Conservation (phyloP, 805 yeast species). For the Brettanomyces anomalus region DNA sequence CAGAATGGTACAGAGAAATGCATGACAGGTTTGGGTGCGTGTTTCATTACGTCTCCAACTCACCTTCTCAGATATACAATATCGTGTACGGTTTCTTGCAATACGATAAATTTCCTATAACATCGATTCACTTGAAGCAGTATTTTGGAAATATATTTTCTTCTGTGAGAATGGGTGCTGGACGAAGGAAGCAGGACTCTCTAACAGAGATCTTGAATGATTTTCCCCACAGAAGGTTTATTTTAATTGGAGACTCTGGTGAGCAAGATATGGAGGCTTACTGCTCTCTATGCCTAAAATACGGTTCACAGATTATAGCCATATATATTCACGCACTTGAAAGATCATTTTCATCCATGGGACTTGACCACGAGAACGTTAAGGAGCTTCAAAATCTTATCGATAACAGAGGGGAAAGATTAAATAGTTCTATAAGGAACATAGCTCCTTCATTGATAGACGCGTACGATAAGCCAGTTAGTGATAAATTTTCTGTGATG, state of each 20-base stretch:
- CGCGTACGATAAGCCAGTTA: conserved; percentile 3
- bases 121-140: conserved; percentile 81
- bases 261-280: conserved; percentile 94
- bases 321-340: conserved; percentile 76
- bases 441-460: conserved; percentile 5
- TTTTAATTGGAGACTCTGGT: conserved; percentile 91
- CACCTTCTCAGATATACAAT: conserved; percentile 84
- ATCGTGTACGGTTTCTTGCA: conserved; percentile 49
- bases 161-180: conserved; percentile 80
- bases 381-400: conserved; percentile 15
- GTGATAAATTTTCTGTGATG: conserved; percentile 3
- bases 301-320: conserved; percentile 58
- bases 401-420: conserved; percentile 4
- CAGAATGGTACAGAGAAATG: conserved; percentile 60
- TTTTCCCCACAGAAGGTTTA: conserved; percentile 69
- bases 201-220: conserved; percentile 57
- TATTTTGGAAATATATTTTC: conserved; percentile 77
- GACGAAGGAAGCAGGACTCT: conserved; percentile 65
- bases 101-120: conserved; percentile 54
- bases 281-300: conserved; percentile 50
- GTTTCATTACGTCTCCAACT: conserved; percentile 88
- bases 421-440: not conserved
- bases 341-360: conserved; percentile 50
- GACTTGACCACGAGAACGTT: conserved; percentile 28
- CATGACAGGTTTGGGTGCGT: conserved; percentile 33